Evolutionary conservation across 768 basidiomycete species (phyloP).

Genomic region (Tephrocybe sp.): DNA sequence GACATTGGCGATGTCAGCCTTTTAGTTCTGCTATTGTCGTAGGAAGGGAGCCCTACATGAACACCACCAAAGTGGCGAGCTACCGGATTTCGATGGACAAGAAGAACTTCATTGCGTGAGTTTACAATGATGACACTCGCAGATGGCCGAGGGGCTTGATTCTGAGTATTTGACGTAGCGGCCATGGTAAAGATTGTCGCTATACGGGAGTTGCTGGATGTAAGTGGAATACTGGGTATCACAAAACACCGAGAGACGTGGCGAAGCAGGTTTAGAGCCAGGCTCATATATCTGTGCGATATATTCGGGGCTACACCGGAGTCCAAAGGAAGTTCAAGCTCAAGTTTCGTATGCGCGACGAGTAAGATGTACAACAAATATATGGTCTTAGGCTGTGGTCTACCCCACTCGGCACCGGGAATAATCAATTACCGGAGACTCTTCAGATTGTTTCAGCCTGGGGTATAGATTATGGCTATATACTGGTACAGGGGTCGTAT

Average conservation of each 20-base stretch:
- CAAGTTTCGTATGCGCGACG: not conserved
- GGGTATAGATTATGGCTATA: no score
- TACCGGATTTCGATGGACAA: constrained; percentile 68
- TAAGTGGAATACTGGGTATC: not conserved
- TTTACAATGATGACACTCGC: constrained; percentile 69
- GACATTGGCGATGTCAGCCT: constrained; percentile 1
- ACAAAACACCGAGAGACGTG: not conserved
- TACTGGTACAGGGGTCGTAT: no score
- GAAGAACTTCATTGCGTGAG: constrained; percentile 59
- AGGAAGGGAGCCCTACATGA: constrained; percentile 44
- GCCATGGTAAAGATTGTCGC: constrained; percentile 11
- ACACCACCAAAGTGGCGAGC: constrained; percentile 63
- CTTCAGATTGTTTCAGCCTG: no score
- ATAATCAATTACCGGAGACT: no score
- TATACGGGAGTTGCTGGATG: not conserved
- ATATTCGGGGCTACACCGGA: not conserved
- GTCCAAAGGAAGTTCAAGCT: not conserved
- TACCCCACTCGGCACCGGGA: no score
- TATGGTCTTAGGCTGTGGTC: no score
- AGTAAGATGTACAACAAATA: not conserved
- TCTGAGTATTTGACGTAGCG: not conserved
- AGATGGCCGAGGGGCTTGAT: constrained; percentile 49
- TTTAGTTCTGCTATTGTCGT: not conserved
- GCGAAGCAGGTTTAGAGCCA: constrained; percentile 1
- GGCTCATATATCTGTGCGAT: constrained; percentile 1